phyloP scores from a whole-genome alignment of 2,329 filamentous ascomycete genomes.

The Coniochaeta sp. region DNA sequence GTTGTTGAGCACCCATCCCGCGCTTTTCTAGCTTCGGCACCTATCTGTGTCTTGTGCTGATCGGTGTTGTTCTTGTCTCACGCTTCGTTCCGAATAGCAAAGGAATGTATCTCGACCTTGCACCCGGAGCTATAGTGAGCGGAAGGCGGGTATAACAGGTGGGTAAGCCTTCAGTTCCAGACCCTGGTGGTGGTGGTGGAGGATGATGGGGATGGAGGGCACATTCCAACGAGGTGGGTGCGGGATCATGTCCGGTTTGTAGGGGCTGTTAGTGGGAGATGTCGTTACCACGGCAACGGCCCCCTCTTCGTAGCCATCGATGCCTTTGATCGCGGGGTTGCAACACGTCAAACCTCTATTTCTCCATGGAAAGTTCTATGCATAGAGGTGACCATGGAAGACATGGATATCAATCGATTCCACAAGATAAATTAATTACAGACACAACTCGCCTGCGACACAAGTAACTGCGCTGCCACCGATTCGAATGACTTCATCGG shows the following conservation, averaged over 20 bases:
- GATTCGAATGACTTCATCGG: too few species aligned
- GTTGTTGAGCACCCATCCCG: conserved; percentile 32
- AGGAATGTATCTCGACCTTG: not conserved
- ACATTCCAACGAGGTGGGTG: not conserved
- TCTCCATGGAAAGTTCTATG: too few species aligned
- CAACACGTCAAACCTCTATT: too few species aligned
- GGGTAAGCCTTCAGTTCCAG: not conserved
- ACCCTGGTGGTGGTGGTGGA: not conserved
- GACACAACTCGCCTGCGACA: too few species aligned
- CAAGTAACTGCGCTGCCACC: too few species aligned
- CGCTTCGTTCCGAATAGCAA: not conserved
- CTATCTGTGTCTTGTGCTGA: not conserved
- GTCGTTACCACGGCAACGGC: not conserved
- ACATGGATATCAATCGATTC: too few species aligned
- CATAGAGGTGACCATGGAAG: too few species aligned
- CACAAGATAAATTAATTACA: too few species aligned
- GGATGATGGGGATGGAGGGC: not conserved
- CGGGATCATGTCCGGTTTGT: not conserved
- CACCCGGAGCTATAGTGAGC: not conserved
- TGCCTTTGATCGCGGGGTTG: too few species aligned
- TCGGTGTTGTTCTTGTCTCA: not conserved
- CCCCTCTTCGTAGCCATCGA: not conserved
- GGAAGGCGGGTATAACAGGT: not conserved
- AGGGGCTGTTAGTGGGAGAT: not conserved
- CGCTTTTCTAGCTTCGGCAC: not conserved